These are phyloP conservation scores for Pseudocercospora macadamiae DNA, from an alignment of 2,329 filamentous ascomycete species.

Conservation along the genomic window DNA sequence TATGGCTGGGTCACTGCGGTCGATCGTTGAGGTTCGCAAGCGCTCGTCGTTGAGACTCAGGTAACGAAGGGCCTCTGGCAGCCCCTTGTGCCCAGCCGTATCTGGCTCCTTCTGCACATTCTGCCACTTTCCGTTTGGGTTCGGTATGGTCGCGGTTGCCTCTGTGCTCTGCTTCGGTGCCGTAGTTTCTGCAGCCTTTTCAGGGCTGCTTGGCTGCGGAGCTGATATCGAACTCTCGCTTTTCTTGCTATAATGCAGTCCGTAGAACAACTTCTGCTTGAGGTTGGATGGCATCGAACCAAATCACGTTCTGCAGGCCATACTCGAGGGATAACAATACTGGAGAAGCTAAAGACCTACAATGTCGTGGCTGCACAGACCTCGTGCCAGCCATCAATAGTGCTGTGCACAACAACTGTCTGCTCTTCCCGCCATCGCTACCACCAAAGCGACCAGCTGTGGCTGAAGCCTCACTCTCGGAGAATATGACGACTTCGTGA, in stretches of 20 bases:
- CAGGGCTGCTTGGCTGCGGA: neutral
- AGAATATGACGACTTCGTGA: constrained; percentile 13
- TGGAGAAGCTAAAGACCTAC: neutral
- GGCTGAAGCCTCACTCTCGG: neutral
- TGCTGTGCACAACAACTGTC: neutral
- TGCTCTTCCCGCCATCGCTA: neutral
- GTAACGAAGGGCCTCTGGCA: neutral
- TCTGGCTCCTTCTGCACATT: constrained; percentile 1
- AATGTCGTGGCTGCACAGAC: neutral
- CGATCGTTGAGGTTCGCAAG: constrained; percentile 6
- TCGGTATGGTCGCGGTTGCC: neutral
- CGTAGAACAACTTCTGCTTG: constrained; percentile 21
- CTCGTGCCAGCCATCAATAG: neutral
- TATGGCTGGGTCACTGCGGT: neutral
- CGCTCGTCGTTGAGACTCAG: constrained; percentile 2
- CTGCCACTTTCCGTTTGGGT: neutral
- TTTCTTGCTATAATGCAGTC: constrained; percentile 13
- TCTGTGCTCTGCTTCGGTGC: neutral
- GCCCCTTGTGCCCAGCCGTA: neutral
- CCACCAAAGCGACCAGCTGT: neutral
- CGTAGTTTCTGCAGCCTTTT: neutral
- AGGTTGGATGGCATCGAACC: constrained; percentile 12
- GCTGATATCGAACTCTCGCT: constrained; percentile 5
- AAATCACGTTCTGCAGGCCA: neutral
- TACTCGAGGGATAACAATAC: neutral